phyloP scores from a whole-genome alignment of 805 yeast species.

The Zygotorulaspora chibaensis region DNA sequence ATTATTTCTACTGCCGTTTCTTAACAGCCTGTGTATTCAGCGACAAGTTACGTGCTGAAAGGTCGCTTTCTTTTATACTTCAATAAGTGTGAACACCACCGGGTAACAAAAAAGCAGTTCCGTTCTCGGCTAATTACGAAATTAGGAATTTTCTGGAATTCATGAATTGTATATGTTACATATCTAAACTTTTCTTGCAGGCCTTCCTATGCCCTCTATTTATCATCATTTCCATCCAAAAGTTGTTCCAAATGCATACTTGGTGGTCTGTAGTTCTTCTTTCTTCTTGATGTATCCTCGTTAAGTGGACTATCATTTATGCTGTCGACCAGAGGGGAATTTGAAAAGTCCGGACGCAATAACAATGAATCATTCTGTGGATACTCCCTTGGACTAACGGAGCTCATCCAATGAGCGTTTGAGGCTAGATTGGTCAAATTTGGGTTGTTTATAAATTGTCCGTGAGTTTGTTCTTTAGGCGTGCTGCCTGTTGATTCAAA shows the following conservation, averaged over 20 bases:
- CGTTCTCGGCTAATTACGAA: background rate
- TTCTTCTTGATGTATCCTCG: background rate
- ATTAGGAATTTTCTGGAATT: constrained; percentile 1
- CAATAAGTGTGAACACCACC: background rate
- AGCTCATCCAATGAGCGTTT: background rate
- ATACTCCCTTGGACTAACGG: background rate
- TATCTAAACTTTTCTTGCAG: background rate
- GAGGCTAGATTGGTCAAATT: background rate
- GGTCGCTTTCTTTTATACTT: background rate
- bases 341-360: background rate
- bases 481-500: constrained; percentile 15
- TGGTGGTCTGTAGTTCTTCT: constrained; percentile 42
- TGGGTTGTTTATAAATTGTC: constrained; percentile 8
- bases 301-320: background rate
- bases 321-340: background rate
- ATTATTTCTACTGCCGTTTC: background rate
- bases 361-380: background rate
- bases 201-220: background rate
- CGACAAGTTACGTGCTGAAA: background rate
- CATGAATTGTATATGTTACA: background rate
- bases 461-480: constrained; percentile 13
- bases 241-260: constrained; percentile 46
- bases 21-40: background rate
- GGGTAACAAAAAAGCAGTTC: background rate
- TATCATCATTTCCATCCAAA: constrained; percentile 30